Conservation (phyloP, 1,139 yeast species). For the Nakaseomyces kungkrabaensis region DNA sequence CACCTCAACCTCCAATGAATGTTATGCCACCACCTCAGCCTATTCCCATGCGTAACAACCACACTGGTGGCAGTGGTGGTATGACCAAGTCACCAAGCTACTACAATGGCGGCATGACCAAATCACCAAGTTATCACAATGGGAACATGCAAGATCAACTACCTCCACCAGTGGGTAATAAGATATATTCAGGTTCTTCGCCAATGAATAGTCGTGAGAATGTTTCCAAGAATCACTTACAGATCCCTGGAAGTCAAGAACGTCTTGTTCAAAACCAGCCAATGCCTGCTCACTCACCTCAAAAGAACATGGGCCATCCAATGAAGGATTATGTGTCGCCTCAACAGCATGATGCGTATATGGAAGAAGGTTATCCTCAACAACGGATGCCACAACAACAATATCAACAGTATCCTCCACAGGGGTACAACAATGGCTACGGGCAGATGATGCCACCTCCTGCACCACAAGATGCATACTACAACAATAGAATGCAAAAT, state of each 20-base stretch:
- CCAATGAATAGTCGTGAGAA: not conserved
- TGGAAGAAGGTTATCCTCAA: not conserved
- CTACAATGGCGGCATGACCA: not conserved
- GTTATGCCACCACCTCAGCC: not conserved
- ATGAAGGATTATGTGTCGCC: not conserved
- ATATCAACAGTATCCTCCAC: not conserved
- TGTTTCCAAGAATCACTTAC: not conserved
- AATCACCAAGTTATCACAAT: not conserved
- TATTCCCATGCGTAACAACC: not conserved
- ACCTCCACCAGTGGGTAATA: not conserved
- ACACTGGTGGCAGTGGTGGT: not conserved
- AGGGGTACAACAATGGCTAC: not conserved
- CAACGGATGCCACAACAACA: constrained; percentile 1
- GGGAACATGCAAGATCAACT: not conserved
- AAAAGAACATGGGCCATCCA: not conserved
- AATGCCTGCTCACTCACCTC: not conserved
- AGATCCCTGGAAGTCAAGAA: not conserved
- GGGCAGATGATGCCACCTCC: constrained; percentile 2
- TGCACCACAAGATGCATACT: not conserved
- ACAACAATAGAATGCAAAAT: not conserved
- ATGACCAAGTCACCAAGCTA: not conserved
- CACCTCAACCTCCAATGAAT: not conserved
- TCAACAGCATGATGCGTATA: not conserved
- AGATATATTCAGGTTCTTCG: not conserved
- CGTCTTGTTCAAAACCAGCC: not conserved